Conservation (phyloP, 208 protist species). For the Naegleria fowleri region DNA sequence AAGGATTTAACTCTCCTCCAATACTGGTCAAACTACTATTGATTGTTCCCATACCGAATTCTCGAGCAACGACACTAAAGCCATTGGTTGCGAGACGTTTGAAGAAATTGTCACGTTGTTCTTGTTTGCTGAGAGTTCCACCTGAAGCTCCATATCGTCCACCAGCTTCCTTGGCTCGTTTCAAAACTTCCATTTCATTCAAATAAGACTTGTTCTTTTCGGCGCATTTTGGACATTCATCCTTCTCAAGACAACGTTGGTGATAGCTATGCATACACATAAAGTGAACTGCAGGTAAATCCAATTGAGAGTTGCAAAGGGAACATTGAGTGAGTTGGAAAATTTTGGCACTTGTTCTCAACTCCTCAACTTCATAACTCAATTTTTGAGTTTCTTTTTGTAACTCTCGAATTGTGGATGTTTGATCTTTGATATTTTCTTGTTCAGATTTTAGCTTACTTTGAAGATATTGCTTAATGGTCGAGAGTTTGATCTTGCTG, state of each 20-base stretch:
- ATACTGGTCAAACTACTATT: neutral
- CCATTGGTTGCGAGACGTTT: neutral
- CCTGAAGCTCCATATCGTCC: neutral
- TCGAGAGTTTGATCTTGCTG: slow-evolving; percentile 51
- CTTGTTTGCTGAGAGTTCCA: neutral
- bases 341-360: slow-evolving; percentile 53
- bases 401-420: neutral
- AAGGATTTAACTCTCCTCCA: neutral
- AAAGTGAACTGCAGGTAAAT: slow-evolving; percentile 85
- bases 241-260: slow-evolving; percentile 60
- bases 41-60: slow-evolving; percentile 6
- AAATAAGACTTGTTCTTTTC: slow-evolving; percentile 50
- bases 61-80: neutral
- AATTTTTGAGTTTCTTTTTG: slow-evolving; percentile 31
- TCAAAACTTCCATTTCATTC: slow-evolving; percentile 52
- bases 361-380: slow-evolving; percentile 34
- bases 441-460: slow-evolving; percentile 50
- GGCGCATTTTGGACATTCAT: slow-evolving; percentile 60
- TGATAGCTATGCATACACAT: slow-evolving; percentile 86
- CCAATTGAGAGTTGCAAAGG: slow-evolving; percentile 66
- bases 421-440: slow-evolving; percentile 17
- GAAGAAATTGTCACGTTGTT: slow-evolving; percentile 18
- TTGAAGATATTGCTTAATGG: slow-evolving; percentile 75
- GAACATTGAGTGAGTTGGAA: slow-evolving; percentile 74
- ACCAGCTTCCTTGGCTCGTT: slow-evolving; percentile 41